phyloP scores from a whole-genome alignment of 129 eudicot genomes.

The Scalesia atractyloides region DNA sequence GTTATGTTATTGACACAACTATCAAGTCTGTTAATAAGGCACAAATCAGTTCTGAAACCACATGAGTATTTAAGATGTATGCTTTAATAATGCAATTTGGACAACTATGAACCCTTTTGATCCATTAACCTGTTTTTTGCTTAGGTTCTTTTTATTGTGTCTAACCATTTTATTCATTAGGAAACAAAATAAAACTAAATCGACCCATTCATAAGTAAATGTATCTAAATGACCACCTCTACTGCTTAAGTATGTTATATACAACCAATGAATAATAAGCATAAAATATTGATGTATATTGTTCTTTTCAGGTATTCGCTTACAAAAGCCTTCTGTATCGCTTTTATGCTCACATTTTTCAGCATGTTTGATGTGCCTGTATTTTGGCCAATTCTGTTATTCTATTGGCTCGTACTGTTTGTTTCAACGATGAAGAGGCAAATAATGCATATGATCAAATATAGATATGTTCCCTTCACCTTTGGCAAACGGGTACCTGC shows the following conservation, averaged over 20 bases:
- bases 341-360: constrained; percentile 69
- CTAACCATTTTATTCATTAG: neutral
- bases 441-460: constrained; percentile 79
- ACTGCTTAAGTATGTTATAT: neutral
- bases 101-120: neutral
- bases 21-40: neutral
- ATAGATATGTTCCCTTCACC: constrained; percentile 77
- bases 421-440: constrained; percentile 71
- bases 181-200: neutral
- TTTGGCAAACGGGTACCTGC: constrained; percentile 71
- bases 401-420: constrained; percentile 75
- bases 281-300: constrained; percentile 2
- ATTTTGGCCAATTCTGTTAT: constrained; percentile 80
- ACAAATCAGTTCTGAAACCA: neutral
- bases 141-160: neutral
- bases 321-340: constrained; percentile 69
- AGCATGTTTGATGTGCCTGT: constrained; percentile 81
- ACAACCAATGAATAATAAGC: constrained; percentile 6
- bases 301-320: constrained; percentile 55
- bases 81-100: neutral
- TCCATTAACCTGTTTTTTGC: neutral
- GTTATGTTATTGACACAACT: constrained; percentile 6
- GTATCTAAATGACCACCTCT: neutral
- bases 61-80: constrained; percentile 8
- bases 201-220: neutral